Base-by-base conservation (phyloP, 2,329 filamentous ascomycete genomes). In the Neonectria ditissima region DNA sequence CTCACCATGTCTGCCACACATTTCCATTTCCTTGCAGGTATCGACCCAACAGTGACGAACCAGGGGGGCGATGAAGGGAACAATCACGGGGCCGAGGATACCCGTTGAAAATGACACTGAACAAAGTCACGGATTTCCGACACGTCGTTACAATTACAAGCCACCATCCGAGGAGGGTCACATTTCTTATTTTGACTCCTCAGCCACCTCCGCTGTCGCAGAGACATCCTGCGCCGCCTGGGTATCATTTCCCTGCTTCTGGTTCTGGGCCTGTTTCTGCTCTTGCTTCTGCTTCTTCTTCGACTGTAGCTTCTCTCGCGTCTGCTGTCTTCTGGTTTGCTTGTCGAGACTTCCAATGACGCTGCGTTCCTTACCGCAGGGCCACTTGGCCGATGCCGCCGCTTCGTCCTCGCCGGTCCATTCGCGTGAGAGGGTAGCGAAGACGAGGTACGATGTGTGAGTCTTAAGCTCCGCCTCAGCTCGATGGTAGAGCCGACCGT, bases 401-500 rank as follows among this genome's bases (percentile, higher is more conserved):
- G 85, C 86, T 79, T 99, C 96, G 69, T 97, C 93, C 64, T 91
- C 92, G 37, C 88, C 90, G 0, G 84, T 90, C 96, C 96, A 99
- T 66, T 92, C 90, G 45, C 89, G 85, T n/a, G 96, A 95, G 64
- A 99, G 80, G 3, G 96, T 83, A 0, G 96, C 96, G 81, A 99
- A 99, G 5, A 97, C 92, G 5, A 99, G 86, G 77, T 99, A 99
- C n/a, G 92, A 96, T 0, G 96, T 99, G 79, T 99, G 96, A 8
- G 92, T 96, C 84, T 97, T 97, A 64, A 98, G 82, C 74, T 99
- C 96, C 0, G 89, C 82, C 80, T 99, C 96, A 0, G 92, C 89
- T 24, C 93, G 87, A 73, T 97, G 93, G 30, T 93, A 86, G 43
- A 98, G 75, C 28, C 88, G 87, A 1, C 96, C 96, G 65, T 94